These are phyloP conservation scores for Polytolypa hystricis DNA, from an alignment of 2,329 filamentous ascomycete genomes.

Conservation along the genomic window DNA sequence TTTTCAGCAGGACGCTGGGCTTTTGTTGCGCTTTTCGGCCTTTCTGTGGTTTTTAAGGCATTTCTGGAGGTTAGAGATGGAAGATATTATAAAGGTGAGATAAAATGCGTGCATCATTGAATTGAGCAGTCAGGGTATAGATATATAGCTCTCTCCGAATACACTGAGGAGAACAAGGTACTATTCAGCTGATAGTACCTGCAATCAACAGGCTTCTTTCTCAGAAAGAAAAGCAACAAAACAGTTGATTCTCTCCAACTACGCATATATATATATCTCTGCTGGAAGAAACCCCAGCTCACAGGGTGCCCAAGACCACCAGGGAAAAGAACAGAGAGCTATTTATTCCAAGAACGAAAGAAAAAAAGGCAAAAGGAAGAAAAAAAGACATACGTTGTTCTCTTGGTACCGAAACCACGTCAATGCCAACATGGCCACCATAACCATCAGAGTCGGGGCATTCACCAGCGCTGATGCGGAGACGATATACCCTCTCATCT, in stretches of 20 bases:
- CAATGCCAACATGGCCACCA: neutral
- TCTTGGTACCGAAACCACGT: neutral
- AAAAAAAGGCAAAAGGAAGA: neutral
- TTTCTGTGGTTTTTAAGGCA: constrained; percentile 2
- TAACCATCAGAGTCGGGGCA: neutral
- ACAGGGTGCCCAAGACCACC: no score
- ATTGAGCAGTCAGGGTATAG: no score
- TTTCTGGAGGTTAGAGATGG: neutral
- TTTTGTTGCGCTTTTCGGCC: constrained; percentile 1
- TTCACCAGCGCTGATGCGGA: neutral
- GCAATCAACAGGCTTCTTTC: no score
- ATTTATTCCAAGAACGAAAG: neutral
- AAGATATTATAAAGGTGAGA: no score
- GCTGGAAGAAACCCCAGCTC: no score
- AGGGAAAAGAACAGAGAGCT: neutral
- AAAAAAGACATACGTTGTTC: neutral
- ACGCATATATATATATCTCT: no score
- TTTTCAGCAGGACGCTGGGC: neutral
- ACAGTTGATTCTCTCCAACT: no score
- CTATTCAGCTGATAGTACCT: no score
- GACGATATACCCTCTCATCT: neutral
- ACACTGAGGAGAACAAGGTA: no score
- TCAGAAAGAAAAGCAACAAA: no score
- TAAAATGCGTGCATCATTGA: no score
- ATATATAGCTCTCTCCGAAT: no score